Percentiles rank a stretch among this genome's conserved stretches.
Evolutionary conservation across 2,329 filamentous ascomycete genomes (phyloP).

Genomic region (Penicillium sp.): DNA sequence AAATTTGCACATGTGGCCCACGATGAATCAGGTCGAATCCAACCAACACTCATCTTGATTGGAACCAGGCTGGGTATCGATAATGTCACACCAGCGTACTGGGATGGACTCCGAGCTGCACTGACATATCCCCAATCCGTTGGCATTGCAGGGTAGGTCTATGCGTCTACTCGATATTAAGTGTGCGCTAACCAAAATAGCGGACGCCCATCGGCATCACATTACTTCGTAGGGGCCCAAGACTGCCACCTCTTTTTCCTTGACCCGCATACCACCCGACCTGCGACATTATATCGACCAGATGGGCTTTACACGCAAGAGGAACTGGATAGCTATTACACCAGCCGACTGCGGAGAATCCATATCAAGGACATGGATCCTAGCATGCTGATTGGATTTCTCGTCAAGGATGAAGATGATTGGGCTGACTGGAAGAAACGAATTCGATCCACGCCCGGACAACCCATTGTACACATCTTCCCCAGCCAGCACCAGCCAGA

Average conservation of each 20-base stretch:
- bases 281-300: slow-evolving; percentile 57
- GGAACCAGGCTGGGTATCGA: slow-evolving; percentile 86
- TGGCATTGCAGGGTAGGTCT: slow-evolving; percentile 75
- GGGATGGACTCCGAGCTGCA: slow-evolving; percentile 78
- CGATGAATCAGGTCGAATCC: slow-evolving; percentile 56
- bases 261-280: slow-evolving; percentile 80
- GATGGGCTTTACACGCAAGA: slow-evolving; percentile 53
- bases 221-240: slow-evolving; percentile 65
- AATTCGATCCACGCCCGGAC: slow-evolving; percentile 68
- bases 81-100: slow-evolving; percentile 87
- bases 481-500: slow-evolving; percentile 56
- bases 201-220: slow-evolving; percentile 81
- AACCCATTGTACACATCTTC: slow-evolving; percentile 75
- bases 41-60: slow-evolving; percentile 79
- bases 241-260: slow-evolving; percentile 83
- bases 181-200: slow-evolving; percentile 42
- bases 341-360: slow-evolving; percentile 68
- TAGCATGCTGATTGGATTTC: slow-evolving; percentile 90
- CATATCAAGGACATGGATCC: slow-evolving; percentile 91
- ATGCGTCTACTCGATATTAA: neutral
- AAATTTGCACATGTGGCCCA: slow-evolving; percentile 70
- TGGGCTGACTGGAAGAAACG: slow-evolving; percentile 73
- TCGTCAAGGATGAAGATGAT: slow-evolving; percentile 73
- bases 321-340: slow-evolving; percentile 78
- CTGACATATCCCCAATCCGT: slow-evolving; percentile 87